Evolutionary conservation across 805 yeast genomes (phyloP), one percentile per base, ranked within the genome.

Genomic region (Scheffersomyces lignosus): DNA sequence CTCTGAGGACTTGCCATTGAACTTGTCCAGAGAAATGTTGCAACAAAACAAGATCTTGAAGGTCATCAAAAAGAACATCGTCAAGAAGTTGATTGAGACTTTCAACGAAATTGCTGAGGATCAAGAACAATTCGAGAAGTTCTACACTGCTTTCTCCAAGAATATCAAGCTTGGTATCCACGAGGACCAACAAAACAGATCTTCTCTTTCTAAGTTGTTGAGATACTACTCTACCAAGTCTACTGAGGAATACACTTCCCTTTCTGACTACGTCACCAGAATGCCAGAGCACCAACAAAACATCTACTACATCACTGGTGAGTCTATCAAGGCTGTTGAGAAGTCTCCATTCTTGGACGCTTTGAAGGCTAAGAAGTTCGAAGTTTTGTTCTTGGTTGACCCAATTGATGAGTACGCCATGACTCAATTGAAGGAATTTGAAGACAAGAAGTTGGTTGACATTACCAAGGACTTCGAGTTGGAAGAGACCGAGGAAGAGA

Each of bases 211-310:
- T 56, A 93, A 93, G 78, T 80, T 93, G 64, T 80, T 93, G 74
- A 86, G 99, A 78, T 93, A 80, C 85, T 78, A 89, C 84, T 89
- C 98, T 40, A 90, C 98, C 63, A 91, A 90, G 78, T 83, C 96
- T 49, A 63, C 80, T 56, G 99, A 91, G 63, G 99, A 93, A 78
- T 67, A 77, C 69, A 91, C 97, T 52, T 91, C 98, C 27, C 80
- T 93, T 62, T 73, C 95, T 54, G 99, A 93, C 77, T 93, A 93
- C 76, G 95, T 93, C 50, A 91, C 98, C 54, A 87, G 98, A 77
- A 93, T 93, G 99, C 96, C 93, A 69, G 97, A 89, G 75, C 96
- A 88, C 79, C 99, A 93, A 80, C 90, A 93, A 93, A 93, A 93
- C 80, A 87, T 93, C 64, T 93, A 93, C 83, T 93, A 80, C 82